Conservation (phyloP, 2,329 filamentous ascomycete genomes). For the Neofusicoccum parvum region DNA sequence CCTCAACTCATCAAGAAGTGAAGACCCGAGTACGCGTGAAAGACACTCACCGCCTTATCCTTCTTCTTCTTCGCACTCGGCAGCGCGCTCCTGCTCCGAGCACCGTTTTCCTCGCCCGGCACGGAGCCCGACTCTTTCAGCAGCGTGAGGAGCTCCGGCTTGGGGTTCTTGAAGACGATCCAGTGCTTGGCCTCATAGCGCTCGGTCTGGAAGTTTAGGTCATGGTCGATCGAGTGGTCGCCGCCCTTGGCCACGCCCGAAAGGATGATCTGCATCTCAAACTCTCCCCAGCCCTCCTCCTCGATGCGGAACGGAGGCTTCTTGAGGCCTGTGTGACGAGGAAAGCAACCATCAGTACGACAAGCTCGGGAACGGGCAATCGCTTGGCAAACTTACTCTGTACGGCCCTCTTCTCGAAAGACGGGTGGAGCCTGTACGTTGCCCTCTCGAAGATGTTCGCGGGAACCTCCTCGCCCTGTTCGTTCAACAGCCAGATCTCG, state of each 20-base stretch:
- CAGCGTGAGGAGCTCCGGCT: constrained; percentile 75
- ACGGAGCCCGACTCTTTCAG: constrained; percentile 84
- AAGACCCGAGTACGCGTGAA: neutral
- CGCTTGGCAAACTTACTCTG: constrained; percentile 66
- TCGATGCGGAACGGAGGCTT: constrained; percentile 84
- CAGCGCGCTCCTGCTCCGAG: constrained; percentile 65
- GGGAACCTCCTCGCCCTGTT: constrained; percentile 79
- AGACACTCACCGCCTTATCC: constrained; percentile 57
- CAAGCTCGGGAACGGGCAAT: too few relatives aligned
- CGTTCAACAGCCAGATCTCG: constrained; percentile 79
- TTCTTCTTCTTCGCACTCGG: constrained; percentile 76
- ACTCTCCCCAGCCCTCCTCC: constrained; percentile 98
- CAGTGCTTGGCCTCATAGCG: constrained; percentile 82
- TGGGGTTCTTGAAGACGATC: constrained; percentile 90
- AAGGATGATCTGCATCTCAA: constrained; percentile 88
- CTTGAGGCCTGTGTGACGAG: constrained; percentile 64
- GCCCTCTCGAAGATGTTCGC: constrained; percentile 90
- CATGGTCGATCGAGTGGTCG: constrained; percentile 78
- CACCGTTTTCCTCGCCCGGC: constrained; percentile 56
- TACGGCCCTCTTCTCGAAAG: constrained; percentile 75
- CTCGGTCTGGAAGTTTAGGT: constrained; percentile 84
- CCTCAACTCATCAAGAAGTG: neutral
- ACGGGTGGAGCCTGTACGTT: constrained; percentile 89
- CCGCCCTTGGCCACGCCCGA: constrained; percentile 82
- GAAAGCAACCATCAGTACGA: too few relatives aligned